Conservation (phyloP, 257 asterid genomes). For the Fraxinus anomala region DNA sequence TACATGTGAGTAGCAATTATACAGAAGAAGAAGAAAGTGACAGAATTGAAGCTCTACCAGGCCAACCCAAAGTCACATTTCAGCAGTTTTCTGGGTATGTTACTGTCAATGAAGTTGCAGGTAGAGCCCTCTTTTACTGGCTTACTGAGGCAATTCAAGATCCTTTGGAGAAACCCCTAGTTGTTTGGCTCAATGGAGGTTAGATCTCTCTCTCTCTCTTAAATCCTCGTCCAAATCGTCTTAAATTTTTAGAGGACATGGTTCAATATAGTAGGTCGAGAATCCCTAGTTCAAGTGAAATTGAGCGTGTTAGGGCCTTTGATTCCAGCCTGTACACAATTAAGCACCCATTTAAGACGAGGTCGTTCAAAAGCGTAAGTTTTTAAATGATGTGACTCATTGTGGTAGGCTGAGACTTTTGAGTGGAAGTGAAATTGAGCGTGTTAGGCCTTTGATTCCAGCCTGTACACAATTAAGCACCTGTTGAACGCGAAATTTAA, state of each 20-base stretch:
- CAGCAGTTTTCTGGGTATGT: slow-evolving; percentile 87
- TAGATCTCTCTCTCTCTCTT: neutral
- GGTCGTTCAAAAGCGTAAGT: too few species aligned
- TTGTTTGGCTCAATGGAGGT: slow-evolving; percentile 99
- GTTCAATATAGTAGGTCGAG: neutral
- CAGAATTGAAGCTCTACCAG: slow-evolving; percentile 67
- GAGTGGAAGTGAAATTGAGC: too few species aligned
- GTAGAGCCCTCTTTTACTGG: slow-evolving; percentile 92
- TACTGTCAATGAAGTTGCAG: slow-evolving; percentile 67
- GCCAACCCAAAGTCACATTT: slow-evolving; percentile 79
- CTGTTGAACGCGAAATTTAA: too few species aligned
- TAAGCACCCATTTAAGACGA: too few species aligned
- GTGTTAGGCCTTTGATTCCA: too few species aligned
- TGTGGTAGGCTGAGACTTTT: too few species aligned
- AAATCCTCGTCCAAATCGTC: neutral
- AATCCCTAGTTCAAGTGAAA: too few species aligned
- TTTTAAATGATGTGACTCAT: neutral
- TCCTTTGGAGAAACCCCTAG: slow-evolving; percentile 63
- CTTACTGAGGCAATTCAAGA: slow-evolving; percentile 66
- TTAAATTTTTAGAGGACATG: neutral
- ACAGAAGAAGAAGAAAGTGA: slow-evolving; percentile 65
- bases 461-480: too few species aligned
- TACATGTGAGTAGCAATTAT: neutral
- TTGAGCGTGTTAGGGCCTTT: too few species aligned
- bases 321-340: too few species aligned